Evolutionary conservation across 805 yeast species (phyloP).

Genomic region (Metschnikowia koreensis): DNA sequence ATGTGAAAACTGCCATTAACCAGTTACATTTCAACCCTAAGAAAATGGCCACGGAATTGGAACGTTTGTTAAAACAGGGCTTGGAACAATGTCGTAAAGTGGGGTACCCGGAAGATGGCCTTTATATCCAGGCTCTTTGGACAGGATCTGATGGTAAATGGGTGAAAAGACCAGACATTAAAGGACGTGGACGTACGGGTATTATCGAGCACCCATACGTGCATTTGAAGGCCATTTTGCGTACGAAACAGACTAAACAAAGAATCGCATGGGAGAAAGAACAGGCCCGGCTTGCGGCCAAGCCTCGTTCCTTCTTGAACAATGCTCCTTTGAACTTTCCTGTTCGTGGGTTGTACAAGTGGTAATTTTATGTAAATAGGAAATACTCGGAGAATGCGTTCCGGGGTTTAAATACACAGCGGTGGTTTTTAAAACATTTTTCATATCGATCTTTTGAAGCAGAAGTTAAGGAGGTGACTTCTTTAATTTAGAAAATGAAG

Average conservation of each 20-base stretch:
- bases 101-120: slow-evolving; percentile 55
- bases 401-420: not conserved
- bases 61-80: slow-evolving; percentile 70
- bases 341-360: slow-evolving; percentile 41
- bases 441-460: not conserved
- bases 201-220: slow-evolving; percentile 70
- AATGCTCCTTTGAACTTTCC: slow-evolving; percentile 44
- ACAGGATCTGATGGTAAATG: slow-evolving; percentile 84
- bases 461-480: not conserved
- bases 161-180: slow-evolving; percentile 69
- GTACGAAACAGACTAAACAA: slow-evolving; percentile 59
- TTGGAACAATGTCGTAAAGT: slow-evolving; percentile 62
- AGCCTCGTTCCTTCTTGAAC: slow-evolving; percentile 52
- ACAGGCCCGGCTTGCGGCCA: slow-evolving; percentile 45
- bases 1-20: slow-evolving; percentile 77
- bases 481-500: too few species aligned
- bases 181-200: slow-evolving; percentile 91
- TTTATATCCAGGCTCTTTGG: slow-evolving; percentile 83
- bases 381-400: not conserved
- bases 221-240: slow-evolving; percentile 76
- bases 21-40: slow-evolving; percentile 88
- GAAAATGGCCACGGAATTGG: slow-evolving; percentile 75
- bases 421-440: not conserved
- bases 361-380: slow-evolving; percentile 25
- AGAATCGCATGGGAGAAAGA: slow-evolving; percentile 61